Conservation (phyloP, 2,329 filamentous ascomycete species). For the Ceratocystis alfenasii region DNA sequence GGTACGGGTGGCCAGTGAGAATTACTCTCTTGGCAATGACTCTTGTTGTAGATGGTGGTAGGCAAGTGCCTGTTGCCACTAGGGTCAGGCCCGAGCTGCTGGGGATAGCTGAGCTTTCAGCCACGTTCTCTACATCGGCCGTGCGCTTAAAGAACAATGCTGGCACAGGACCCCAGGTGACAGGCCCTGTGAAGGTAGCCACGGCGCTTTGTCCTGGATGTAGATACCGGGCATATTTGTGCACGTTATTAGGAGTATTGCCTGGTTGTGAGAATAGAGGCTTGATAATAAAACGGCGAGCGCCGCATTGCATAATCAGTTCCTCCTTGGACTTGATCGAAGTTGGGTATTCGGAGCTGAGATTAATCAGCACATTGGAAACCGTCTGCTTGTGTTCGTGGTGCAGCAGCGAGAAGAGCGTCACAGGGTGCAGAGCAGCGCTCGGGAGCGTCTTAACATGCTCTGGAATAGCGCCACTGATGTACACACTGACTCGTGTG, state of each 20-base stretch:
- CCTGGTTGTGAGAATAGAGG: slow-evolving; percentile 84
- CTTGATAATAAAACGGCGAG: slow-evolving; percentile 75
- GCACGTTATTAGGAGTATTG: slow-evolving; percentile 87
- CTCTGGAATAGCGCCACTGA: slow-evolving; percentile 42
- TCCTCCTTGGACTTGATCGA: slow-evolving; percentile 88
- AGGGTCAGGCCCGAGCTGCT: slow-evolving; percentile 50
- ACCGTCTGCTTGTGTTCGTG: slow-evolving; percentile 92
- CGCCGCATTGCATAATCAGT: slow-evolving; percentile 80
- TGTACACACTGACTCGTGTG: slow-evolving; percentile 67
- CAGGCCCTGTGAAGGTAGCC: slow-evolving; percentile 76
- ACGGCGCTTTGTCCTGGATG: slow-evolving; percentile 84
- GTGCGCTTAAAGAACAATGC: slow-evolving; percentile 71
- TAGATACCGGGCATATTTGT: slow-evolving; percentile 88
- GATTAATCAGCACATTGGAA: slow-evolving; percentile 78
- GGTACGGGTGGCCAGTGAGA: slow-evolving; percentile 90
- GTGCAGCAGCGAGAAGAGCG: slow-evolving; percentile 74
- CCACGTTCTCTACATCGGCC: slow-evolving; percentile 31
- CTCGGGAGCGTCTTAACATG: slow-evolving; percentile 39
- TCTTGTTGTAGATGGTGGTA: slow-evolving; percentile 62
- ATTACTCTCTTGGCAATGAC: slow-evolving; percentile 91
- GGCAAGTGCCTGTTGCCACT: slow-evolving; percentile 74
- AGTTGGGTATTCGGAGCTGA: slow-evolving; percentile 61
- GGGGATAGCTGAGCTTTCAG: slow-evolving; percentile 33
- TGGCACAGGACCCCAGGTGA: slow-evolving; percentile 88
- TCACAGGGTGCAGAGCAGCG: slow-evolving; percentile 44